Percentiles rank a stretch among this genome's conserved stretches.
These are phyloP conservation scores for Spathaspora hagerdaliae DNA, from an alignment of 805 yeast species.

Conservation along the genomic window DNA sequence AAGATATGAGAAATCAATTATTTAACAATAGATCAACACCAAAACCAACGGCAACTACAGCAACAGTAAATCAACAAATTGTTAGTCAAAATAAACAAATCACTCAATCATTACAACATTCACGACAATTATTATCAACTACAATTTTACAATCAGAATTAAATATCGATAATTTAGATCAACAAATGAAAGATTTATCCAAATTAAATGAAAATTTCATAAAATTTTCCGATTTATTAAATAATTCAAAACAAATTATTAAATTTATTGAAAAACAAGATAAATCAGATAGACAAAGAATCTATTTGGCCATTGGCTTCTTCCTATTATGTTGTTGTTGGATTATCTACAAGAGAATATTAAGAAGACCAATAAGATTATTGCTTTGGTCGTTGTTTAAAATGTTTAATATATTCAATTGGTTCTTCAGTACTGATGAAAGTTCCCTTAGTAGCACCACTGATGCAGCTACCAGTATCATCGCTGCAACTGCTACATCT, in stretches of 20 bases:
- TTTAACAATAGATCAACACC: slow-evolving; percentile 18
- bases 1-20: slow-evolving; percentile 11
- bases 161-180: slow-evolving; percentile 44
- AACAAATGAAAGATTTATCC: slow-evolving; percentile 40
- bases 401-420: slow-evolving; percentile 22
- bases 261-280: slow-evolving; percentile 51
- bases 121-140: slow-evolving; percentile 46
- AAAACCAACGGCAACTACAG: slow-evolving; percentile 11
- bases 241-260: slow-evolving; percentile 43
- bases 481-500: not conserved
- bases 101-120: slow-evolving; percentile 43
- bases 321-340: slow-evolving; percentile 43
- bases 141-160: slow-evolving; percentile 50
- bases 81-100: slow-evolving; percentile 44
- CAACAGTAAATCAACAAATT: slow-evolving; percentile 27
- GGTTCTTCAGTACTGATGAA: slow-evolving; percentile 9
- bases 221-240: slow-evolving; percentile 37
- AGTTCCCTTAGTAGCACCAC: not conserved
- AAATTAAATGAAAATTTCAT: slow-evolving; percentile 38
- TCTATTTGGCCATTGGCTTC: slow-evolving; percentile 45
- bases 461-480: not conserved
- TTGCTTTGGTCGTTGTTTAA: slow-evolving; percentile 45
- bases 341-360: slow-evolving; percentile 48
- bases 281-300: slow-evolving; percentile 43
- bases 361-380: slow-evolving; percentile 41